phyloP scores from a whole-genome alignment of 768 basidiomycete species.

The Amanita pallidorosea region DNA sequence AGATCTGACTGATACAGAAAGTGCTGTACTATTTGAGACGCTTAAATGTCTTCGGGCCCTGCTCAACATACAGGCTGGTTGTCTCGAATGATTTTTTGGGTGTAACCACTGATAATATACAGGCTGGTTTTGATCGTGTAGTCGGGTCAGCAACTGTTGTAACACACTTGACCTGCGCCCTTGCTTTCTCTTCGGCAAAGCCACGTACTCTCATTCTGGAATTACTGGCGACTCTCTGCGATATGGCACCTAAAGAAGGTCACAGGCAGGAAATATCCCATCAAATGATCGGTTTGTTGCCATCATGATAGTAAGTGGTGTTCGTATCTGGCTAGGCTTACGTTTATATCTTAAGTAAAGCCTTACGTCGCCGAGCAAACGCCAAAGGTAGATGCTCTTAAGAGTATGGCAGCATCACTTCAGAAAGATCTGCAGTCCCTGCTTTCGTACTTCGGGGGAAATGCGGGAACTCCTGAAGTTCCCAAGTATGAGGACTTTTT shows the following conservation, averaged over 20 bases:
- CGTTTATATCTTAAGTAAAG: conserved; percentile 13
- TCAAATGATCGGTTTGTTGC: conserved; percentile 50
- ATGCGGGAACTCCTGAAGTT: conserved; percentile 47
- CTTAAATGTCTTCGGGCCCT: too few species aligned
- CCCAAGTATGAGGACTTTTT: conserved; percentile 82
- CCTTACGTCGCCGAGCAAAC: conserved; percentile 40
- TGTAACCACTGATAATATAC: too few species aligned
- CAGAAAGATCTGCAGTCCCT: conserved; percentile 51
- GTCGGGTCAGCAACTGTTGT: too few species aligned
- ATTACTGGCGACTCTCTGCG: too few species aligned
- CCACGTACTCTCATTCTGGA: too few species aligned
- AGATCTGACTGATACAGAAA: too few species aligned
- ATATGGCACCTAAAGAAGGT: too few species aligned
- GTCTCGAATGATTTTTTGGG: not conserved
- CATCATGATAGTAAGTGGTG: conserved; percentile 54
- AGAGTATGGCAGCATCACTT: conserved; percentile 45
- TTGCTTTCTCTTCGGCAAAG: too few species aligned
- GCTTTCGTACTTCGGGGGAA: conserved; percentile 71
- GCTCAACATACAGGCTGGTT: conserved; percentile 73
- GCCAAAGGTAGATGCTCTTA: conserved; percentile 52
- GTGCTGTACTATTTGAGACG: too few species aligned
- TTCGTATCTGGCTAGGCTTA: not conserved
- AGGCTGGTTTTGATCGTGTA: conserved; percentile 71
- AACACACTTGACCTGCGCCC: too few species aligned
- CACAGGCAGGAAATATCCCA: conserved; percentile 16